Conservation (phyloP, 441 rosid species). For the Adansonia gregorii region DNA sequence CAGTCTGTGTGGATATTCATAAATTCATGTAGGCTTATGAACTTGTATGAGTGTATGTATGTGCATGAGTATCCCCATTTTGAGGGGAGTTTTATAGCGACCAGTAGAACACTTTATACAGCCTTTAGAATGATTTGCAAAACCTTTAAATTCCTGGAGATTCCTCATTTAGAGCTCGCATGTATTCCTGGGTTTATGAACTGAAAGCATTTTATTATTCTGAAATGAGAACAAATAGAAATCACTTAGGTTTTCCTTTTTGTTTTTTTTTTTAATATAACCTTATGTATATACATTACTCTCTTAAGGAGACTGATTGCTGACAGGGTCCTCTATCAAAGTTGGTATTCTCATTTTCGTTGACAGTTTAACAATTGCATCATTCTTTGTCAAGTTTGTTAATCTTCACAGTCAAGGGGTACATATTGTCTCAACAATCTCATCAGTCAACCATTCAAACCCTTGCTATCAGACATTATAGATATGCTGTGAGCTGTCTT, state of each 20-base stretch:
- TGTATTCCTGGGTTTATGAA: neutral
- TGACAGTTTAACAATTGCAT: neutral
- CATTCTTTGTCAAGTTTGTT: neutral
- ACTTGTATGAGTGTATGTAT: neutral
- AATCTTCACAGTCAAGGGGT: neutral
- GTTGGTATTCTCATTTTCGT: conserved; percentile 5
- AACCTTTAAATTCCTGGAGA: neutral
- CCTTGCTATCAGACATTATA: neutral
- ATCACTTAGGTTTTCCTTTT: neutral
- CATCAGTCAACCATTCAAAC: neutral
- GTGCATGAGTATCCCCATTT: neutral
- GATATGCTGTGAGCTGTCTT: no score
- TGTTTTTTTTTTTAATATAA: neutral
- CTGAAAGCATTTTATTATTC: neutral
- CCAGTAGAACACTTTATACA: neutral
- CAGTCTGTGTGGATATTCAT: neutral
- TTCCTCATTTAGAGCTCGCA: neutral
- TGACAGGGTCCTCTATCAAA: conserved; percentile 3
- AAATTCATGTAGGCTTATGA: neutral
- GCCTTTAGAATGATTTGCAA: neutral
- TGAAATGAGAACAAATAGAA: neutral
- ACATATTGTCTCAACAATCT: neutral
- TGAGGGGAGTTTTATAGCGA: neutral
- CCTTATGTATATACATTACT: neutral
- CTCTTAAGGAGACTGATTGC: neutral